Evolutionary conservation across 179 eudicot genomes (phyloP), one percentile per base, ranked within the genome.

Genomic region (Silene noctiflora): DNA sequence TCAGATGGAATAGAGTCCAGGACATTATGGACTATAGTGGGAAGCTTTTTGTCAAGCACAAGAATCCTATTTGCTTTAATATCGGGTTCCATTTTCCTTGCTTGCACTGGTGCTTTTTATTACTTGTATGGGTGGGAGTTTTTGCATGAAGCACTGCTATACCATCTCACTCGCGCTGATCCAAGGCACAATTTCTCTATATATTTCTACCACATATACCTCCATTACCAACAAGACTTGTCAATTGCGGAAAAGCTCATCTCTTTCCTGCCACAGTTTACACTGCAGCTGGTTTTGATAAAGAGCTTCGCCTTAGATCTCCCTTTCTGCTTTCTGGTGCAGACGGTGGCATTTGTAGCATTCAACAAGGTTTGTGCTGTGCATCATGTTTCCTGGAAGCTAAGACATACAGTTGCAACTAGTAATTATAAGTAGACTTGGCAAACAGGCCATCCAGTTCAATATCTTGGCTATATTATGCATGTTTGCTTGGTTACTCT

Each of bases 131-230:
- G 89, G 55, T 91, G 93, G 92, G 97, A 93, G 77, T 95, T 89
- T 83, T 80, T 95, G 79, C 81, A 91, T 76, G 99, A 95, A 88
- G 98, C 97, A 31, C 76, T 95, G 83, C 85, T 95, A 20, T 95
- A 93, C 81, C 99, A 95, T 83, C 91, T 95, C 60, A 93, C 99
- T 27, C 95, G 98, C 61, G 86, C 92, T 13, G 98, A 95, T 82
- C 99, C 99, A 68, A 91, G 98, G 73, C 98, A 93, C 86, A 95
- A 95, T 75, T 95, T 95, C 78, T 95, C 98, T 3, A 89, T 95
- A 60, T 95, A 95, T 71, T 95, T 95, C 85, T 95, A 95, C 77
- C 98, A 95, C 84, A 90, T 93, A 66, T 93, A 95, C 85, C 98
- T 93, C 63, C 86, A 91, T 67, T 91, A 87, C 33, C 92, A 87